A percentile compares a stretch with the other conserved stretches of the same genome.
Evolutionary conservation across 2,329 filamentous ascomycete genomes (phyloP).

Genomic region (Penicillium sp.): DNA sequence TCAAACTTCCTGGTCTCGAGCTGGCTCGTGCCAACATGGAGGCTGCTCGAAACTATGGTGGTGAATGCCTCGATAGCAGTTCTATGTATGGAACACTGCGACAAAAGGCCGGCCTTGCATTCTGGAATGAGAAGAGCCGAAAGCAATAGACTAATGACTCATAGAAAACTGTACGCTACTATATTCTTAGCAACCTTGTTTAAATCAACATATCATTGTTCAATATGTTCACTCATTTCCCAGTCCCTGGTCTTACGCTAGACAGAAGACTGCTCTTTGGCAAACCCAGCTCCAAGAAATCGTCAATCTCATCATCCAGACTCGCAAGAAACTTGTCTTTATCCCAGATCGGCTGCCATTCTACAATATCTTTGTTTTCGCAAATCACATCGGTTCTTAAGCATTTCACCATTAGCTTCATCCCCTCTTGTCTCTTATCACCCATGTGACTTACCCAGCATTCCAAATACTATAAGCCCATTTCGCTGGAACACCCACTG

Average conservation of each 20-base stretch:
- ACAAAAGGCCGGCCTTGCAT: constrained; percentile 37
- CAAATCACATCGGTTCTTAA: too few relatives aligned
- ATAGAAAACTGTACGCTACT: neutral
- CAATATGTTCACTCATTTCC: too few relatives aligned
- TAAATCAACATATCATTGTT: too few relatives aligned
- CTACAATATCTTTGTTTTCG: too few relatives aligned
- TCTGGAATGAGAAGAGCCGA: constrained; percentile 42
- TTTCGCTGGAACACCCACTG: too few relatives aligned
- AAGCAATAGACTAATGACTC: constrained; percentile 14
- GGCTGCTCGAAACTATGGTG: constrained; percentile 36
- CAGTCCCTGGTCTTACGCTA: neutral
- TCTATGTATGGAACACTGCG: constrained; percentile 40
- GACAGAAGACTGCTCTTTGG: constrained; percentile 2
- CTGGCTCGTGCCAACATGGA: constrained; percentile 39
- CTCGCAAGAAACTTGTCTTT: too few relatives aligned
- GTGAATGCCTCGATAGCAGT: constrained; percentile 40
- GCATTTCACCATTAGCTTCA: too few relatives aligned
- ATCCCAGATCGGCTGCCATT: too few relatives aligned
- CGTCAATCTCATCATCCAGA: neutral
- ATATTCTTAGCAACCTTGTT: neutral
- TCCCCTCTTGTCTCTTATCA: too few relatives aligned
- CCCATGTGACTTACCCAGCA: too few relatives aligned
- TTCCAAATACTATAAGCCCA: too few relatives aligned
- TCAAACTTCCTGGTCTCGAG: constrained; percentile 35
- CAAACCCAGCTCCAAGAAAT: constrained; percentile 2